Evolutionary conservation across 2,329 filamentous ascomycete species (phyloP).

Genomic region (Fusarium azukiicola): DNA sequence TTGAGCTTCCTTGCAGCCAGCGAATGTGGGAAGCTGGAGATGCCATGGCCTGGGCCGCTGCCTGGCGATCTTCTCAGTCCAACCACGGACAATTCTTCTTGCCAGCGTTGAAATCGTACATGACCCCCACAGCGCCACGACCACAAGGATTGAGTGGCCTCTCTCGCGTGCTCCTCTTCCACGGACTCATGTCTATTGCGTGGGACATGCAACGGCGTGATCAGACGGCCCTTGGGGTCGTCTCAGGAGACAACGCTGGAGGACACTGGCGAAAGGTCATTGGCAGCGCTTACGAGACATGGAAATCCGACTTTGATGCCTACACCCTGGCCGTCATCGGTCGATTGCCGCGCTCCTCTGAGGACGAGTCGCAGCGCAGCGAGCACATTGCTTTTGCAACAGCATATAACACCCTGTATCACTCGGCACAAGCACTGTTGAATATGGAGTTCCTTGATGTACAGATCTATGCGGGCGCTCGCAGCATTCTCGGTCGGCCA

Average conservation of each 20-base stretch:
- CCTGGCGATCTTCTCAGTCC: constrained; percentile 54
- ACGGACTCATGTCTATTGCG: constrained; percentile 81
- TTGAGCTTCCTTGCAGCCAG: constrained; percentile 76
- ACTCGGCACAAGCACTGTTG: constrained; percentile 77
- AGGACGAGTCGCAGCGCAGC: constrained; percentile 34
- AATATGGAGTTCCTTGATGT: constrained; percentile 80
- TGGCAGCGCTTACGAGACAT: constrained; percentile 74
- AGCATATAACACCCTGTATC: constrained; percentile 77
- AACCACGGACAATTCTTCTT: constrained; percentile 63
- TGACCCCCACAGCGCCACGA: constrained; percentile 67
- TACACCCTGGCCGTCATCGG: constrained; percentile 63
- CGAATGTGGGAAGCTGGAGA: constrained; percentile 78
- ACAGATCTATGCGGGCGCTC: constrained; percentile 80
- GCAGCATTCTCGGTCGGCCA: constrained; percentile 77
- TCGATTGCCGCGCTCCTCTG: constrained; percentile 14
- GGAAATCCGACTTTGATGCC: constrained; percentile 78
- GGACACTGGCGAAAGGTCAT: constrained; percentile 73
- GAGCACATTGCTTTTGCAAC: constrained; percentile 66
- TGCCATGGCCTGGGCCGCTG: constrained; percentile 71
- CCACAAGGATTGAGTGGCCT: constrained; percentile 70
- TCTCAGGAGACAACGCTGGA: constrained; percentile 43
- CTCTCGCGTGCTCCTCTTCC: constrained; percentile 75
- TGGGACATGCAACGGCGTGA: constrained; percentile 82
- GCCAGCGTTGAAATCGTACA: constrained; percentile 76
- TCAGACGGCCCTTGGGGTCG: constrained; percentile 77